Conservation (phyloP, 345 rosid species). For the Camelina sativa region DNA sequence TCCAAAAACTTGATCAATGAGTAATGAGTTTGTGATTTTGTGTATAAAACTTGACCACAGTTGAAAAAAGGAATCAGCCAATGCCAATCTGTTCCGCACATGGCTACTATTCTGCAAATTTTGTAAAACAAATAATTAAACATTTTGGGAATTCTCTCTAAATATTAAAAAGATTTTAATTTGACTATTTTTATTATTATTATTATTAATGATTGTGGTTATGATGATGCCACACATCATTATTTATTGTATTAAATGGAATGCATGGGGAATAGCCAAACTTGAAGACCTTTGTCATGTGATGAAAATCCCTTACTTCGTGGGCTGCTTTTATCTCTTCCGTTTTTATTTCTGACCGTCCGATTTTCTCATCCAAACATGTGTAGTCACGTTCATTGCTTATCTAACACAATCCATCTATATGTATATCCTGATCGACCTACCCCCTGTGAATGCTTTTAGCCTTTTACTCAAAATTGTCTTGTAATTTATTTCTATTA, state of each 20-base stretch:
- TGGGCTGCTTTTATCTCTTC: constrained; percentile 35
- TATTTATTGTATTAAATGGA: constrained; percentile 15
- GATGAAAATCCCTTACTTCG: constrained; percentile 34
- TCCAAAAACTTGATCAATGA: constrained; percentile 9
- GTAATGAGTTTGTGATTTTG: background rate
- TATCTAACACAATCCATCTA: background rate
- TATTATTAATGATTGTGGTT: constrained; percentile 28
- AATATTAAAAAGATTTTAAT: constrained; percentile 4
- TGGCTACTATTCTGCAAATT: background rate
- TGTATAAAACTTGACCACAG: background rate
- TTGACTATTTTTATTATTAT: background rate
- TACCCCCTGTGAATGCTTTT: background rate
- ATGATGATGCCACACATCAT: constrained; percentile 18
- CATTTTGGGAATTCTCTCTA: constrained; percentile 34
- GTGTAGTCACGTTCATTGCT: constrained; percentile 17
- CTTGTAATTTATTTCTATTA: background rate
- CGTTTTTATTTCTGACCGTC: constrained; percentile 20
- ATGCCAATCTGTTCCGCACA: constrained; percentile 16
- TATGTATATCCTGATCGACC: background rate
- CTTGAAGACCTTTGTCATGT: constrained; percentile 41
- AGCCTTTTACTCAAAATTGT: background rate
- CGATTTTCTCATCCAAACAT: constrained; percentile 22
- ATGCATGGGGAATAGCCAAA: constrained; percentile 36
- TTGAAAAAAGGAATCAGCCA: background rate
- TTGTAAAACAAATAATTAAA: constrained; percentile 27